Conservation (phyloP, 495 filamentous ascomycete genomes). For the Penicillium malachiteum region DNA sequence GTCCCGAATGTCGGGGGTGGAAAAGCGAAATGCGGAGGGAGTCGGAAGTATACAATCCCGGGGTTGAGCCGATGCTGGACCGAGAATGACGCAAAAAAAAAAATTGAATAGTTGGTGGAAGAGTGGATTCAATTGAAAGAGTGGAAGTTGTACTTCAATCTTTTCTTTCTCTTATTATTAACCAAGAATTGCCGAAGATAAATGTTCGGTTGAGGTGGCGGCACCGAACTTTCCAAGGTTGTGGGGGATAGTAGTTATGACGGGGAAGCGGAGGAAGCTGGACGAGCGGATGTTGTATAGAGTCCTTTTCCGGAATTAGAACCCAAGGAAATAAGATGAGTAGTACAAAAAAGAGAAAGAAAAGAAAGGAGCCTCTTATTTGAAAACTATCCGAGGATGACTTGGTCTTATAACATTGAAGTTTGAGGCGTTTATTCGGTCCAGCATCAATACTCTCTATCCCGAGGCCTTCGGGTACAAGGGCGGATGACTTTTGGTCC, state of each 20-base stretch:
- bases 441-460: conserved; percentile 11
- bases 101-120: background rate
- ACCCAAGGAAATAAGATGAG: background rate
- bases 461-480: conserved; percentile 35
- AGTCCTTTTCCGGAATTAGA: background rate
- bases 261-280: conserved; percentile 46
- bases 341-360: background rate
- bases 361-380: background rate
- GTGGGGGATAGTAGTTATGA: conserved; percentile 28
- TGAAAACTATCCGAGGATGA: conserved; percentile 10
- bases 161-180: background rate
- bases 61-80: conserved; percentile 9
- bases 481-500: conserved; percentile 9
- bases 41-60: conserved; percentile 29
- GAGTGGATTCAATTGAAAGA: background rate
- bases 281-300: conserved; percentile 43
- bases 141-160: background rate
- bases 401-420: conserved; percentile 14
- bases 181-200: conserved; percentile 10
- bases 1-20: conserved; percentile 12
- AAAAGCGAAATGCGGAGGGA: conserved; percentile 24
- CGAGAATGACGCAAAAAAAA: conserved; percentile 3
- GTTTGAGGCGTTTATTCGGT: conserved; percentile 7
- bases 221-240: conserved; percentile 24
- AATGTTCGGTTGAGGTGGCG: conserved; percentile 31